phyloP scores from a whole-genome alignment of 768 basidiomycete species.

The Kwoniella mangroviensis region DNA sequence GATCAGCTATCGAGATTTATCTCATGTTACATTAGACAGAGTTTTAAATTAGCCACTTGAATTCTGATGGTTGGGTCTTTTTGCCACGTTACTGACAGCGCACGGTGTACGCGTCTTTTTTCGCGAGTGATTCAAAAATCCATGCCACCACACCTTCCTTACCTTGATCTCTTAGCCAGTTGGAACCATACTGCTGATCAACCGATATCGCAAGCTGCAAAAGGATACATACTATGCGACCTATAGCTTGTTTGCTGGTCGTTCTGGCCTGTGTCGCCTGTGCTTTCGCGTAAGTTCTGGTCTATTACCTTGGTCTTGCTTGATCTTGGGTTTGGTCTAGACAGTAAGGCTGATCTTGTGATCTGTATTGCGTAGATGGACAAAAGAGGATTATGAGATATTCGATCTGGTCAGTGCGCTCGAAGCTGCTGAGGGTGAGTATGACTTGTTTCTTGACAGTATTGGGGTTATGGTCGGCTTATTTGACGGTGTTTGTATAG shows the following conservation, averaged over 20 bases:
- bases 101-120: too few relatives aligned
- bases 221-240: neutral
- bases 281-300: neutral
- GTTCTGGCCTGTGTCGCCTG: neutral
- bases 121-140: too few relatives aligned
- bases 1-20: too few relatives aligned
- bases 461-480: too few relatives aligned
- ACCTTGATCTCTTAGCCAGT: too few relatives aligned
- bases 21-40: too few relatives aligned
- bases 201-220: too few relatives aligned
- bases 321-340: neutral
- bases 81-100: too few relatives aligned
- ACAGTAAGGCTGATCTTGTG: neutral
- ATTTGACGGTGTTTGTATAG: constrained; percentile 53
- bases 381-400: constrained; percentile 90
- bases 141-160: too few relatives aligned
- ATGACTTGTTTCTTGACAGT: neutral
- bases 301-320: neutral
- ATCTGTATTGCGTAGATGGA: constrained; percentile 30
- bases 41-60: too few relatives aligned
- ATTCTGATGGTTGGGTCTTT: too few relatives aligned
- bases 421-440: constrained; percentile 75
- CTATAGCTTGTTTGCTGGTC: neutral
- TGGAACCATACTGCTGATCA: too few relatives aligned
- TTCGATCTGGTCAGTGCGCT: constrained; percentile 87